Conservation (phyloP, 345 rosid species). For the Kandelia obovata region DNA sequence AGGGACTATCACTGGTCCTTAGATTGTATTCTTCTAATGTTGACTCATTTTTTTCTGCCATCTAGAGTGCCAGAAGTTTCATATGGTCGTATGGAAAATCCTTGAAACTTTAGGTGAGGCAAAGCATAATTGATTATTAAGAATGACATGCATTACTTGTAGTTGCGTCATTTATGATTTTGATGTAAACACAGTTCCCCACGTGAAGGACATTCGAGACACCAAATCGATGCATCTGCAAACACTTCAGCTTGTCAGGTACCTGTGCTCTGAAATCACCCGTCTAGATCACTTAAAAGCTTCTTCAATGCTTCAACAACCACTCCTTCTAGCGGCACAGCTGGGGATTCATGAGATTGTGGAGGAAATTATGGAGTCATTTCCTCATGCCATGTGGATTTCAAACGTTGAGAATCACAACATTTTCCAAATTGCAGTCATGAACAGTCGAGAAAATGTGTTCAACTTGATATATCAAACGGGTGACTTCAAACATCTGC, state of each 20-base stretch:
- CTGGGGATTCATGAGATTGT: conserved; percentile 5
- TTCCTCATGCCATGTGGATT: conserved; percentile 11
- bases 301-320: not conserved
- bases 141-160: not conserved
- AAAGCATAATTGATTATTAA: no score
- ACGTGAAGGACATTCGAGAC: not conserved
- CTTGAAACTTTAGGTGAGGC: not conserved
- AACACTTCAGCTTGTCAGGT: not conserved
- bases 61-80: not conserved
- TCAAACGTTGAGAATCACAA: not conserved
- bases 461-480: conserved; percentile 7
- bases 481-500: not conserved
- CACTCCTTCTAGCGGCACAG: not conserved
- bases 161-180: not conserved
- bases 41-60: not conserved
- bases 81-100: not conserved
- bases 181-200: conserved; percentile 2
- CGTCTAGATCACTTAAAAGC: not conserved
- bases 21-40: no score
- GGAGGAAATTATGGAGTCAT: conserved; percentile 1
- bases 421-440: conserved; percentile 11
- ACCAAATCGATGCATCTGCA: conserved; percentile 2
- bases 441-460: conserved; percentile 12
- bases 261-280: not conserved
- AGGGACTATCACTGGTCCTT: no score